Percentiles rank a stretch among this genome's conserved stretches.
Conservation (phyloP, 2,329 filamentous ascomycete genomes). For the Arthroderma sp. region DNA sequence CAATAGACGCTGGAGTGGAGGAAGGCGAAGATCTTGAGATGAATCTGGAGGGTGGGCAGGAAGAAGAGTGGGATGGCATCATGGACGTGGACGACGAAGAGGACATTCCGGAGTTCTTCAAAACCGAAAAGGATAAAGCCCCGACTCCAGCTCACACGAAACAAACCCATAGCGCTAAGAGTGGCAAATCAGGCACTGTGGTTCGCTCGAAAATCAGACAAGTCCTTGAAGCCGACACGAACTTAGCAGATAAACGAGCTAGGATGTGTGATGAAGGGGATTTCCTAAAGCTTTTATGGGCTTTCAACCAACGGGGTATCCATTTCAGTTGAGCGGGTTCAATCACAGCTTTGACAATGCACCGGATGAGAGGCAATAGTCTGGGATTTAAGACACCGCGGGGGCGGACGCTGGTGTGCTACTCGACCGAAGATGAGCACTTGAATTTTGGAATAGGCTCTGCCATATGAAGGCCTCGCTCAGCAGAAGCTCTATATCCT, state of each 20-base stretch:
- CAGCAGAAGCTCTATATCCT: slow-evolving; percentile 88
- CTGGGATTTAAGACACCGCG: too few relatives aligned
- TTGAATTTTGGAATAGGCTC: slow-evolving; percentile 86
- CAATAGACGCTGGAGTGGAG: slow-evolving; percentile 53
- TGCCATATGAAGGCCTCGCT: slow-evolving; percentile 99
- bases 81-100: slow-evolving; percentile 43
- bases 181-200: slow-evolving; percentile 65
- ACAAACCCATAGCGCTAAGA: slow-evolving; percentile 51
- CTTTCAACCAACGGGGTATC: slow-evolving; percentile 84
- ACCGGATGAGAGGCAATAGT: too few relatives aligned
- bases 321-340: slow-evolving; percentile 56
- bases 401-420: slow-evolving; percentile 18
- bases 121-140: slow-evolving; percentile 40
- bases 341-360: background rate
- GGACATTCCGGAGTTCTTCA: slow-evolving; percentile 73
- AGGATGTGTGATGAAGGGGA: slow-evolving; percentile 86
- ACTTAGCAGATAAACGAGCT: slow-evolving; percentile 66
- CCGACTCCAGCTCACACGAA: slow-evolving; percentile 38
- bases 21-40: slow-evolving; percentile 21
- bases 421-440: slow-evolving; percentile 57
- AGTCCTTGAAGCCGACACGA: slow-evolving; percentile 68
- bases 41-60: slow-evolving; percentile 20
- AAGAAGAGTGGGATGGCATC: slow-evolving; percentile 38
- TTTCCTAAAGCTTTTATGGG: slow-evolving; percentile 66
- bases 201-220: slow-evolving; percentile 78